Base-by-base conservation (phyloP, 169 alveolate genomes). In the Plasmodium ovale region DNA sequence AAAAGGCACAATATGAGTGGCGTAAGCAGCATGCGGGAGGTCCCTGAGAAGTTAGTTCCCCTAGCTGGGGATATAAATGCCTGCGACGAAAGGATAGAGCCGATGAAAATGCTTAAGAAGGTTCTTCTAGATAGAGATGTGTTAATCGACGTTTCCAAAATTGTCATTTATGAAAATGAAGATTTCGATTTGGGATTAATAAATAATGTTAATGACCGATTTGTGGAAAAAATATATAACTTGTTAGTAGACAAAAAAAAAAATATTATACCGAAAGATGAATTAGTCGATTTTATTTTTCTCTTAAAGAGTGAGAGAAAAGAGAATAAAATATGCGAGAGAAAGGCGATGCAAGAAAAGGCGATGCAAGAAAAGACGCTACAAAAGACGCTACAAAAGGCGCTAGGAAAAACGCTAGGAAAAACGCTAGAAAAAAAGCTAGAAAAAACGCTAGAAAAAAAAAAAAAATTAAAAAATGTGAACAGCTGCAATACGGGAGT, bases 161-260 rank as follows among this genome's bases (percentile, higher is more conserved):
- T 79, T n/a, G 37, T 16, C 12, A 49, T 64, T 25, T 35, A 49
- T 16, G 56, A 51, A 1, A 65, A 79, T 51, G 89, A 79, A 7
- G 16, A 64, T 62, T 79, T 79, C 42, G 89, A 64, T 31, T 49
- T 79, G 2, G 59, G 51, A 21, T 65, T 79, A 39, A 64, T 79
- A 64, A 62, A 79, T 54, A 79, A 79, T 54, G 79, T 79, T 29
- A 79, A 47, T 27, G 82, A 79, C 65, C 35, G 79, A 19, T 79
- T 79, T 54, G 89, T 79, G 9, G 82, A 79, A 64, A 79, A 64
- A 68, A 64, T 69, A 62, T 49, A 51, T 16, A 51, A 62, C 33
- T 51, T 79, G 29, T 47, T 79, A 29, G 3, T 23, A 5, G 79
- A 79, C 47, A 37, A 65, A 39, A 58, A 69, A 49, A 49, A 16